Percentiles rank a stretch among this genome's conserved stretches.
Evolutionary conservation across 352 stramenopile species (phyloP).

Genomic region (Pythium oligandrum): DNA sequence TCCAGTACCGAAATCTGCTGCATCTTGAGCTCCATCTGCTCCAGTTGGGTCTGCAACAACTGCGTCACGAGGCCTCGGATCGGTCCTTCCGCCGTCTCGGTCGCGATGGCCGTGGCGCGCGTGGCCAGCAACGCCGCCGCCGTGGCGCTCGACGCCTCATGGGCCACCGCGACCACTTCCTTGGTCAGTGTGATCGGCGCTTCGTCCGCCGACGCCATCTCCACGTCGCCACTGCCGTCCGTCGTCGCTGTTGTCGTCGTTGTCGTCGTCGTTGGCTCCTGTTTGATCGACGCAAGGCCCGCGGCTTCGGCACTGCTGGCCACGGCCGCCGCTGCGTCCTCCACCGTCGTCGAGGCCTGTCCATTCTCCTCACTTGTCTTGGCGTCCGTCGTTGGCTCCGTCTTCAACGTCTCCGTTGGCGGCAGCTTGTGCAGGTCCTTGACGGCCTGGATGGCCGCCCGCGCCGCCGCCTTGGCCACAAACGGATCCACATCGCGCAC

Average conservation of each 20-base stretch:
- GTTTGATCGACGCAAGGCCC: slow-evolving; percentile 28
- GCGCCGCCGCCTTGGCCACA: slow-evolving; percentile 62
- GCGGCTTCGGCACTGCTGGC: slow-evolving; percentile 28
- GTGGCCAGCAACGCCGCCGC: slow-evolving; percentile 53
- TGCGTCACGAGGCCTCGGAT: slow-evolving; percentile 53
- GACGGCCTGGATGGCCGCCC: slow-evolving; percentile 58
- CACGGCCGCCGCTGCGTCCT: slow-evolving; percentile 36
- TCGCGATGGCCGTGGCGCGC: slow-evolving; percentile 40
- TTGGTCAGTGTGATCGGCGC: slow-evolving; percentile 24
- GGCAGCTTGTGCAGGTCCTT: slow-evolving; percentile 57
- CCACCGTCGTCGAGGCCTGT: slow-evolving; percentile 7
- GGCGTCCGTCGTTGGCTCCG: slow-evolving; percentile 7
- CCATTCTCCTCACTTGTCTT: slow-evolving; percentile 1
- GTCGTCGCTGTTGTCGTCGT: slow-evolving; percentile 30
- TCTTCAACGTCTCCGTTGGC: slow-evolving; percentile 6
- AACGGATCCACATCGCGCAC: slow-evolving; percentile 60
- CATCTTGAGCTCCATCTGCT: slow-evolving; percentile 80
- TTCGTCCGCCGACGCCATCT: slow-evolving; percentile 22
- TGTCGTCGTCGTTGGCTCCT: slow-evolving; percentile 4
- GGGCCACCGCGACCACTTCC: slow-evolving; percentile 49
- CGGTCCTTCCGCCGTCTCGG: slow-evolving; percentile 31
- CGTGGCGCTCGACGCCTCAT: slow-evolving; percentile 60
- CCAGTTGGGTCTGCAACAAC: slow-evolving; percentile 61
- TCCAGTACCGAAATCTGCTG: slow-evolving; percentile 61
- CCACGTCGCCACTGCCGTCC: slow-evolving; percentile 23